Evolutionary conservation across 176 grass and related monocot species (phyloP), one percentile per base, ranked within the genome.

Genomic region (Otatea glauca): DNA sequence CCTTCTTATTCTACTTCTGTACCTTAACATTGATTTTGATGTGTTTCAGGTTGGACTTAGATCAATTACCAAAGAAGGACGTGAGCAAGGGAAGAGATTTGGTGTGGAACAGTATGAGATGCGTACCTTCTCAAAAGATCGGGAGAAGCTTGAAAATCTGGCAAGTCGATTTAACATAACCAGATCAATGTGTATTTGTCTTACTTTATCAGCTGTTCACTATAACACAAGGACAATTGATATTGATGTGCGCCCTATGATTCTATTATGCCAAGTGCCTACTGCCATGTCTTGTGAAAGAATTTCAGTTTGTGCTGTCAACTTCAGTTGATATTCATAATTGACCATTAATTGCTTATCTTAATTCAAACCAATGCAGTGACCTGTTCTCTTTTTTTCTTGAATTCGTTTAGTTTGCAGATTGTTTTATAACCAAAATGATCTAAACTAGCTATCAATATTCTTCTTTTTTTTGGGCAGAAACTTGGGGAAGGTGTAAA

Each of bases 401-500:
- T 51, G 32, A 10, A 21, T 9, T 17, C 8, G 0, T 23, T 0
- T 25, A 56, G 5, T n/a, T 56, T 3, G 13, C 5, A 37, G 6
- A 77, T 39, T 32, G 23, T 60, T 85, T 73, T 45, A 14, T 74
- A n/a, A 68, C 18, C 13, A 37, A 65, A 39, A 65, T 56, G 14
- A 62, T 41, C 3, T 7, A n/a, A 83, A 83, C 16, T 18, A 9
- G 16, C 42, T 14, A 25, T 61, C 0, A 43, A 64, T 37, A 20
- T 2, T 64, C 16, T 34, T 74, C 17, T 12, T 70, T 0, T 13
- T 29, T 70, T 73, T 77, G 5, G 67, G 42, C 89, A 98, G 96
- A 98, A 98, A 98, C 87, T 98, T 78, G 96, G 96, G 55, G 91
- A 98, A 91, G 96, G 96, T 38, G 96, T 81, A 5, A 98, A 94